A percentile compares a stretch with the other conserved stretches of the same genome.
Evolutionary conservation across 176 grass and related monocot genomes (phyloP).

Genomic region (Saccharum spontaneum): DNA sequence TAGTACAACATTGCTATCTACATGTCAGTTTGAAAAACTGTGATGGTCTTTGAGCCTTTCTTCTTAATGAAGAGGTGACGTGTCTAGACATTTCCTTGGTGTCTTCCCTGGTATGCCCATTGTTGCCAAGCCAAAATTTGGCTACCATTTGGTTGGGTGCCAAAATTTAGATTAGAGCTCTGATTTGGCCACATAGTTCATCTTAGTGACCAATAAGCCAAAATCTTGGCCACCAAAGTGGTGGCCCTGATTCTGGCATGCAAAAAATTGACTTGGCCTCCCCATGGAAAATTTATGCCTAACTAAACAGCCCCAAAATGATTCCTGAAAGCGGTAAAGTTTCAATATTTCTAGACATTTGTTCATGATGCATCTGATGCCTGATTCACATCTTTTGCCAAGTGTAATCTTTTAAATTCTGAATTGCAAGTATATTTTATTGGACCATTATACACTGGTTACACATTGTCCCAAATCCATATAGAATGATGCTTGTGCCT

Average conservation of each 20-base stretch:
- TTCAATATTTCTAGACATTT: not conserved
- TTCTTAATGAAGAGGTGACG: not conserved
- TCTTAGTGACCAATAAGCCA: not conserved
- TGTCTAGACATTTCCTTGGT: not conserved
- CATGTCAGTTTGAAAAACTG: not conserved
- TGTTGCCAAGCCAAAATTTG: not conserved
- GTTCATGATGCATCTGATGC: not conserved
- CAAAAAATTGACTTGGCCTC: not conserved
- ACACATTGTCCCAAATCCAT: not conserved
- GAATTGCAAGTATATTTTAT: not conserved
- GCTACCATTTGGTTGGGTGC: not conserved
- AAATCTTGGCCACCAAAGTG: not conserved
- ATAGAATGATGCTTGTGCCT: not conserved
- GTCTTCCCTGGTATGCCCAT: not conserved
- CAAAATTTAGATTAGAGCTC: not conserved
- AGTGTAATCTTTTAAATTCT: not conserved
- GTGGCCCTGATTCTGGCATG: not conserved
- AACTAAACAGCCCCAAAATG: not conserved
- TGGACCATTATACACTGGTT: not conserved
- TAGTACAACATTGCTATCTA: not conserved
- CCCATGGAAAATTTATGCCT: not conserved
- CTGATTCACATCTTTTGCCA: not conserved
- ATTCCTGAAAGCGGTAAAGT: not conserved
- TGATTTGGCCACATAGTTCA: not conserved
- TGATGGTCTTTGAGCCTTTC: not conserved